Percentiles rank a stretch among this genome's conserved stretches.
Conservation (phyloP, 2,329 filamentous ascomycete species). For the Bipolaris oryzae region DNA sequence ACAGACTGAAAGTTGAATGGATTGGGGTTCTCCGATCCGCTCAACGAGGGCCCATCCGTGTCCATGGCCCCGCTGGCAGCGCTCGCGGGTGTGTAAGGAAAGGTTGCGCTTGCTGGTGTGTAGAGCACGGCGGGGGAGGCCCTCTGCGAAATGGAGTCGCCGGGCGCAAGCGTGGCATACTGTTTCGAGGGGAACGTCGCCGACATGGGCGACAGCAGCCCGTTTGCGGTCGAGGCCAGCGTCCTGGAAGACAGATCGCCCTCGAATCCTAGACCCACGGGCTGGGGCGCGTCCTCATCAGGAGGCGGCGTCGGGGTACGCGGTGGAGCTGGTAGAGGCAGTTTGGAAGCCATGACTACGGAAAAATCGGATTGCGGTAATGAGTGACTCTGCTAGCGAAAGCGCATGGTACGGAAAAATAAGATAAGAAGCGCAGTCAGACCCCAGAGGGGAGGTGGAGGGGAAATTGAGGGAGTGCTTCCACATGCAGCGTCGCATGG, state of each 20-base stretch:
- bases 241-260: slow-evolving; percentile 33
- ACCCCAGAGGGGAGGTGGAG: slow-evolving; percentile 26
- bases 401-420: slow-evolving; percentile 19
- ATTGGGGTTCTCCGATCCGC: slow-evolving; percentile 55
- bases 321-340: slow-evolving; percentile 65
- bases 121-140: slow-evolving; percentile 40
- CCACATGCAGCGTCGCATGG: slow-evolving; percentile 24
- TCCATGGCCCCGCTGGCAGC: slow-evolving; percentile 37
- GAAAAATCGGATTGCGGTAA: slow-evolving; percentile 27
- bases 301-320: slow-evolving; percentile 69
- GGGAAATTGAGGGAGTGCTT: slow-evolving; percentile 31
- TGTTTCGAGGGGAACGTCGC: slow-evolving; percentile 46
- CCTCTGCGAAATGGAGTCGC: slow-evolving; percentile 44
- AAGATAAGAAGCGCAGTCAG: slow-evolving; percentile 21
- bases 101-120: slow-evolving; percentile 44
- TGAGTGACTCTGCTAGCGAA: slow-evolving; percentile 23
- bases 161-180: slow-evolving; percentile 43
- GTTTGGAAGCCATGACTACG: slow-evolving; percentile 62
- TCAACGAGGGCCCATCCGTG: slow-evolving; percentile 37
- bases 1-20: slow-evolving; percentile 94
- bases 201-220: slow-evolving; percentile 48
- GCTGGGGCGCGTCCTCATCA: slow-evolving; percentile 53
- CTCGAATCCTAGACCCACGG: slow-evolving; percentile 45
- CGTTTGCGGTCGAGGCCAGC: slow-evolving; percentile 39
- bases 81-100: slow-evolving; percentile 42